phyloP scores from a whole-genome alignment of 306 rosid genomes.

The Leucaena leucocephala region DNA sequence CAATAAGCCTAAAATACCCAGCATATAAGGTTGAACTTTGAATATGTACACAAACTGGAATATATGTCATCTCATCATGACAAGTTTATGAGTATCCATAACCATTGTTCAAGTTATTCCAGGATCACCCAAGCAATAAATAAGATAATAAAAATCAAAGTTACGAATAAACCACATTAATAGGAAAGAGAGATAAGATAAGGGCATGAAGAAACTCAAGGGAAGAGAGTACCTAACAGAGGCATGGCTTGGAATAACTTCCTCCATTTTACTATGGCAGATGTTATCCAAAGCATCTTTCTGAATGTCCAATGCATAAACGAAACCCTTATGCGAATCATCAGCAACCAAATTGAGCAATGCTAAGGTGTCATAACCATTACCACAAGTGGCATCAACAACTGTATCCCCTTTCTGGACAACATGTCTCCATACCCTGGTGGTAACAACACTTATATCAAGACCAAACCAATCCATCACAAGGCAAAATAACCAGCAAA shows the following conservation, averaged over 20 bases:
- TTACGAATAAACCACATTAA: neutral
- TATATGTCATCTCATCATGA: conserved; percentile 16
- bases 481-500: neutral
- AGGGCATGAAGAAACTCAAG: conserved; percentile 21
- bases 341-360: conserved; percentile 81
- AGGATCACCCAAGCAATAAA: neutral
- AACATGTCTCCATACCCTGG: conserved; percentile 79
- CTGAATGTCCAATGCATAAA: conserved; percentile 79
- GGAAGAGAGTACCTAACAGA: conserved; percentile 58
- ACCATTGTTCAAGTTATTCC: neutral
- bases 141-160: neutral
- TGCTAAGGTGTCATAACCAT: conserved; percentile 81
- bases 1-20: conserved; percentile 72
- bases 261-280: conserved; percentile 88
- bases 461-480: conserved; percentile 13
- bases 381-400: conserved; percentile 92
- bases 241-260: conserved; percentile 59
- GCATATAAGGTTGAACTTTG: conserved; percentile 29
- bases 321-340: conserved; percentile 58
- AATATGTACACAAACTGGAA: neutral
- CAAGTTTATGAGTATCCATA: neutral
- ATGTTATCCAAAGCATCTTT: conserved; percentile 71
- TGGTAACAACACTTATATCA: conserved; percentile 17
- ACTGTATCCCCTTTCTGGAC: conserved; percentile 77
- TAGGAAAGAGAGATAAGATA: neutral